Conservation (phyloP, 2,329 filamentous ascomycete species). For the Epichloe glyceriae region DNA sequence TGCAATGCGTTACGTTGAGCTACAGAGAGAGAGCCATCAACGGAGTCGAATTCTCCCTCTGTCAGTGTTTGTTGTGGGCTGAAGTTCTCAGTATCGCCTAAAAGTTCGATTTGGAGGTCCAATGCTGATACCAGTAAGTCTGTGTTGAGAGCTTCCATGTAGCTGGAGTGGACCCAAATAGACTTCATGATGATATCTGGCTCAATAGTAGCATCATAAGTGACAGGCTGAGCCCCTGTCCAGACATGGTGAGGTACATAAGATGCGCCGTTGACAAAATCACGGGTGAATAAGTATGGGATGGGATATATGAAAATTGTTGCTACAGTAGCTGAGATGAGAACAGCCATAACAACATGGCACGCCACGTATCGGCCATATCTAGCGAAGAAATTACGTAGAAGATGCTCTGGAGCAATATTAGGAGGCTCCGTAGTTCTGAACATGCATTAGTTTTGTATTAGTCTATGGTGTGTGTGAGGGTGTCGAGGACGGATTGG, state of each 20-base stretch:
- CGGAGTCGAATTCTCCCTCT: constrained; percentile 15
- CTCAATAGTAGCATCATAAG: constrained; percentile 33
- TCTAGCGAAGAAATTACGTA: constrained; percentile 50
- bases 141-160: constrained; percentile 61
- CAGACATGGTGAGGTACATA: constrained; percentile 69
- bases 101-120: constrained; percentile 54
- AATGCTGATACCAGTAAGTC: constrained; percentile 54
- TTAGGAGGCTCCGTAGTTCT: constrained; percentile 65
- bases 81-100: constrained; percentile 48
- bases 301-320: constrained; percentile 61
- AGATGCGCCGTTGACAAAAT: constrained; percentile 57
- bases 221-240: constrained; percentile 57
- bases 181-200: constrained; percentile 72
- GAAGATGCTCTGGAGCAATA: constrained; percentile 49
- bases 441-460: neutral
- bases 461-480: neutral
- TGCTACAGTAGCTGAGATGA: constrained; percentile 60
- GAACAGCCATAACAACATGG: constrained; percentile 61
- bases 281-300: constrained; percentile 60
- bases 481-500: neutral
- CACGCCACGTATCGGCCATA: constrained; percentile 59
- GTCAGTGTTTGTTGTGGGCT: constrained; percentile 27
- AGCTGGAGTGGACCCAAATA: constrained; percentile 69
- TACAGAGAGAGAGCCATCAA: constrained; percentile 25
- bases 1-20: constrained; percentile 42